Evolutionary conservation across 192 early-diverging fungal genomes (phyloP).

Genomic region (Umbelopsis ramanniana): DNA sequence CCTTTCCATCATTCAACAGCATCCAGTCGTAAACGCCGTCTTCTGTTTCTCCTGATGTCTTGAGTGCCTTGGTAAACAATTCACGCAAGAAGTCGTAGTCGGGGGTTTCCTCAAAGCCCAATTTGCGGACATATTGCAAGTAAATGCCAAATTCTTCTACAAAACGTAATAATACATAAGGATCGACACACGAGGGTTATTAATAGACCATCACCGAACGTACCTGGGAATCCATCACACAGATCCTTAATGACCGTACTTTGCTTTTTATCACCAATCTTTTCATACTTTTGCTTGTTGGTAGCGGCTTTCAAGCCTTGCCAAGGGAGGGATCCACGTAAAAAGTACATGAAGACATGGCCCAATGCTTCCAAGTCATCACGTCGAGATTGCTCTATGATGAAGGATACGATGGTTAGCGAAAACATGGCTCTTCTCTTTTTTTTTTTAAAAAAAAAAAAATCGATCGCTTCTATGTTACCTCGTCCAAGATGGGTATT

Average conservation of each 20-base stretch:
- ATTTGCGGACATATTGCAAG: constrained; percentile 84
- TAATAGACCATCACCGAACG: too few relatives aligned
- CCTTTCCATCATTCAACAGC: constrained; percentile 59
- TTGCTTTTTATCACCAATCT: constrained; percentile 99
- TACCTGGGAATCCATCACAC: constrained; percentile 87
- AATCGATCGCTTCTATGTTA: constrained; percentile 35
- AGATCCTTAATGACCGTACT: constrained; percentile 86
- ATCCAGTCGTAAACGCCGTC: constrained; percentile 98
- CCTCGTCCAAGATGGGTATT: constrained; percentile 97
- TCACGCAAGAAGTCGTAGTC: constrained; percentile 92
- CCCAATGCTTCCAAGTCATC: constrained; percentile 98
- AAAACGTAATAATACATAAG: not conserved
- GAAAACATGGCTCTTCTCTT: too few relatives aligned
- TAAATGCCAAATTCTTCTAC: constrained; percentile 87
- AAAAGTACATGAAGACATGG: constrained; percentile 98
- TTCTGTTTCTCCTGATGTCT: constrained; percentile 72
- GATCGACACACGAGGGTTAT: not conserved
- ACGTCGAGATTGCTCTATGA: constrained; percentile 97
- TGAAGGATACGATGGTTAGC: too few relatives aligned
- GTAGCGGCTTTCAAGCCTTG: constrained; percentile 97
- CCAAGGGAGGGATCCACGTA: constrained; percentile 95
- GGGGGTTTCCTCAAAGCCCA: constrained; percentile 93
- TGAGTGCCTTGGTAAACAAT: constrained; percentile 80
- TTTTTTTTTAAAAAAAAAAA: too few relatives aligned
- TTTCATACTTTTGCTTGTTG: constrained; percentile 99